These are phyloP conservation scores for Huiozyma sinensis DNA, from an alignment of 805 yeast genomes.

Conservation along the genomic window DNA sequence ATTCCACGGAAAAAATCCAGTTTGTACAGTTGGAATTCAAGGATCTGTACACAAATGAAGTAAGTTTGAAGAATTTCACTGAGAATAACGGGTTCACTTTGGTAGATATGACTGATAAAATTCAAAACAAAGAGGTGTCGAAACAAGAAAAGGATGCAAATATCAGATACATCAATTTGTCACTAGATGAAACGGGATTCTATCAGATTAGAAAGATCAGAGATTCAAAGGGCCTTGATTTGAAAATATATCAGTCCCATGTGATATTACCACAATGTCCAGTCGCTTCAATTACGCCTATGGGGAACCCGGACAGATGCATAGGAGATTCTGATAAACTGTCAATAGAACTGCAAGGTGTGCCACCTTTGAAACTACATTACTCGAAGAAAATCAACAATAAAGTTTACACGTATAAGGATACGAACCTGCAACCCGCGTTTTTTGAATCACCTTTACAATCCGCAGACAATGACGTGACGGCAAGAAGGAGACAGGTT, in stretches of 20 bases:
- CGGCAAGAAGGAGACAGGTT: constrained; percentile 10
- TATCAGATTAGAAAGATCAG: constrained; percentile 58
- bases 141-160: constrained; percentile 9
- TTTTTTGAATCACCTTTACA: constrained; percentile 41
- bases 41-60: constrained; percentile 42
- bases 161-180: constrained; percentile 53
- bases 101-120: constrained; percentile 13
- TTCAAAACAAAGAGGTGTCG: constrained; percentile 14
- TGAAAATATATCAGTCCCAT: constrained; percentile 51
- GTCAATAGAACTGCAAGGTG: constrained; percentile 52
- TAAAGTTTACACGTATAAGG: constrained; percentile 21
- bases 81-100: constrained; percentile 40
- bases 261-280: constrained; percentile 73
- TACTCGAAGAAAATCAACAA: constrained; percentile 40
- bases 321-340: constrained; percentile 46
- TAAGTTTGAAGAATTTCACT: constrained; percentile 42
- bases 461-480: constrained; percentile 1
- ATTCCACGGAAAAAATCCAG: constrained; percentile 66
- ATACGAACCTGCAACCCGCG: constrained; percentile 42
- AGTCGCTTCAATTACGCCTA: constrained; percentile 40
- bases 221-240: constrained; percentile 53
- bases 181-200: constrained; percentile 61
- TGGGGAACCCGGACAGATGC: constrained; percentile 45
- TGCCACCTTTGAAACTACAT: constrained; percentile 60
- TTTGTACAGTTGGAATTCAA: constrained; percentile 53